A percentile compares a stretch with the other conserved stretches of the same genome.
These are phyloP conservation scores for Datura wrightii DNA, from an alignment of 257 asterid genomes.

Conservation along the genomic window DNA sequence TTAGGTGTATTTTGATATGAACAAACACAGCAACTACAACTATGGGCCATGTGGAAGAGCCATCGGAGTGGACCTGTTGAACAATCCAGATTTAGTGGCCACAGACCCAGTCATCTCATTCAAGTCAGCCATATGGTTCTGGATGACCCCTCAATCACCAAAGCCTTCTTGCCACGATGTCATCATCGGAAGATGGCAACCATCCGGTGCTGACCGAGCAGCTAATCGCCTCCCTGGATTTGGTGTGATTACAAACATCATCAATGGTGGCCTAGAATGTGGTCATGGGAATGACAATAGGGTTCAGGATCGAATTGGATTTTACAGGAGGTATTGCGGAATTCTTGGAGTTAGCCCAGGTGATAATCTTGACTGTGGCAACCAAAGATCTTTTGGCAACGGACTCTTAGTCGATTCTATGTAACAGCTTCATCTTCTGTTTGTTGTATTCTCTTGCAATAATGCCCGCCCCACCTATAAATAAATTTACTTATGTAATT, in stretches of 20 bases:
- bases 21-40: constrained; percentile 48
- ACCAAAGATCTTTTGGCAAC: constrained; percentile 35
- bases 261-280: constrained; percentile 51
- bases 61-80: constrained; percentile 33
- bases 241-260: constrained; percentile 46
- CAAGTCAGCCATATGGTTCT: constrained; percentile 51
- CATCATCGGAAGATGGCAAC: constrained; percentile 43
- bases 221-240: constrained; percentile 46
- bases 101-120: constrained; percentile 40
- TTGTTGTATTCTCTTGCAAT: neutral
- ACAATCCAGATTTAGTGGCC: constrained; percentile 45
- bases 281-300: constrained; percentile 33
- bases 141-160: constrained; percentile 51
- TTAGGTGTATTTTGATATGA: too few relatives aligned
- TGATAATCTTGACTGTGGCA: constrained; percentile 39
- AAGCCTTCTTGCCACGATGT: constrained; percentile 49
- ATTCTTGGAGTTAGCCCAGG: constrained; percentile 40
- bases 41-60: constrained; percentile 48
- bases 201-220: constrained; percentile 19
- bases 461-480: neutral
- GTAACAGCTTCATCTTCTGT: neutral
- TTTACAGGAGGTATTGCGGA: constrained; percentile 38
- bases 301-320: constrained; percentile 41
- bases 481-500: neutral
- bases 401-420: neutral